Base-by-base conservation (phyloP, 148 eudicot genomes). In the Bassia scoparia region DNA sequence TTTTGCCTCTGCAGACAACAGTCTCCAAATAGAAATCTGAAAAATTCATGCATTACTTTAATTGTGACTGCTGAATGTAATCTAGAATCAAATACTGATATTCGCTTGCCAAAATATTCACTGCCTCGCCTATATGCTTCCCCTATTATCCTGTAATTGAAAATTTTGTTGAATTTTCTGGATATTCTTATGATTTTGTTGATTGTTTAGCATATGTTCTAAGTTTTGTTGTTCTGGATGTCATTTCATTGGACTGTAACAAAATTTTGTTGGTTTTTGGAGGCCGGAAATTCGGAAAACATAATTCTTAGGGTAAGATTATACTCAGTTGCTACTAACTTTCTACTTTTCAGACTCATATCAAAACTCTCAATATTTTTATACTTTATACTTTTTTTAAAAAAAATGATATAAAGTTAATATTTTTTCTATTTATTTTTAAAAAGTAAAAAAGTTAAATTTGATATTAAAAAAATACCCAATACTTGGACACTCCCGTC, bases 1-100 rank as follows among this genome's bases (percentile, higher is more conserved):
- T 84, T 53, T 79, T 85, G 27, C 87, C 83, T 58, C 87, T 89
- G 71, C 86, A 78, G 65, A 85, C 89, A 44, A 80, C 80, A 18
- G 73, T 82, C 34, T 67, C 87, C 14, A 81, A 87, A 46, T 83
- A 83, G 74, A 61, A 50, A 24, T 64, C 68, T 38, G 50, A 9
- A 31, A 48, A 11, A 24, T 65, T 2, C 4, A n/a, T 65, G 24
- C 31, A 41, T 24, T 18, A 38, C 50, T n/a, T 13, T 65, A 65
- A 65, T 34, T 44, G 52, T 11, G 1, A 29, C 21, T 63, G 69
- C 34, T 66, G n/a, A 41, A 24, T 43, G 29, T 38, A 34, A 23
- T 37, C 31, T 26, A 44, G 69, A 66, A 66, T 66, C 67, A 66
- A 38, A 66, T 65, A 23, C 68, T 65, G 9, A 0, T 44, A 41